phyloP scores from a whole-genome alignment of 352 stramenopile genomes.

The Elongisporangium prolatum region DNA sequence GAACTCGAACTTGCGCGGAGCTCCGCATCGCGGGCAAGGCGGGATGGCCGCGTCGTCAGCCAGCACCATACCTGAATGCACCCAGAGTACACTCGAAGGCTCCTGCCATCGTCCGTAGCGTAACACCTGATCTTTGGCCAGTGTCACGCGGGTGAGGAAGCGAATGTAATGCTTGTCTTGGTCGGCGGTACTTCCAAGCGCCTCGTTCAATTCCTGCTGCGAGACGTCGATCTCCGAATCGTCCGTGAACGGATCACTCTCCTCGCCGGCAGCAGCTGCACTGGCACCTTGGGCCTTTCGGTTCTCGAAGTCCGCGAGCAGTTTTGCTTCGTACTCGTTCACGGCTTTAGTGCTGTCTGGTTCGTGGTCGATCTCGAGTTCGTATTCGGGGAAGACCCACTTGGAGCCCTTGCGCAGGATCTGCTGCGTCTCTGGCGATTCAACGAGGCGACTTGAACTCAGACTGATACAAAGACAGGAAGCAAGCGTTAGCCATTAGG shows the following conservation, averaged over 20 bases:
- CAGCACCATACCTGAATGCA: conserved; percentile 58
- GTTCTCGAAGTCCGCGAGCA: conserved; percentile 62
- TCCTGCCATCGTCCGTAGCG: conserved; percentile 90
- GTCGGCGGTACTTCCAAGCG: conserved; percentile 45
- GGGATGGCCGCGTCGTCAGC: conserved; percentile 31
- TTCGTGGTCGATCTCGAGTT: conserved; percentile 78
- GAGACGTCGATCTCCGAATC: conserved; percentile 73
- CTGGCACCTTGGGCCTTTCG: background rate
- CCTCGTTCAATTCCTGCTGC: conserved; percentile 71
- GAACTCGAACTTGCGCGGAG: conserved; percentile 90
- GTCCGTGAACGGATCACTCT: conserved; percentile 55
- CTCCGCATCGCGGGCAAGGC: conserved; percentile 76
- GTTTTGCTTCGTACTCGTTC: conserved; percentile 71
- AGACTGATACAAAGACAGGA: background rate
- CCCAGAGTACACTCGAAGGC: conserved; percentile 76
- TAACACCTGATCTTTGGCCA: conserved; percentile 82
- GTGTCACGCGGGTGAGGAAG: conserved; percentile 77
- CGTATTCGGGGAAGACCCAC: conserved; percentile 71
- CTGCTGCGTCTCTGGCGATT: conserved; percentile 24
- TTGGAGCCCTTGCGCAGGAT: conserved; percentile 53
- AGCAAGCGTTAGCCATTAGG: background rate
- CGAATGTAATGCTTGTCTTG: conserved; percentile 77
- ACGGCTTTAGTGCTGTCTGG: conserved; percentile 50
- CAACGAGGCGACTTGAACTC: conserved; percentile 29
- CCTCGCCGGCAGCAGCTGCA: conserved; percentile 12